phyloP scores from a whole-genome alignment of 2,329 filamentous ascomycete species.

The Tolypocladium sp. region DNA sequence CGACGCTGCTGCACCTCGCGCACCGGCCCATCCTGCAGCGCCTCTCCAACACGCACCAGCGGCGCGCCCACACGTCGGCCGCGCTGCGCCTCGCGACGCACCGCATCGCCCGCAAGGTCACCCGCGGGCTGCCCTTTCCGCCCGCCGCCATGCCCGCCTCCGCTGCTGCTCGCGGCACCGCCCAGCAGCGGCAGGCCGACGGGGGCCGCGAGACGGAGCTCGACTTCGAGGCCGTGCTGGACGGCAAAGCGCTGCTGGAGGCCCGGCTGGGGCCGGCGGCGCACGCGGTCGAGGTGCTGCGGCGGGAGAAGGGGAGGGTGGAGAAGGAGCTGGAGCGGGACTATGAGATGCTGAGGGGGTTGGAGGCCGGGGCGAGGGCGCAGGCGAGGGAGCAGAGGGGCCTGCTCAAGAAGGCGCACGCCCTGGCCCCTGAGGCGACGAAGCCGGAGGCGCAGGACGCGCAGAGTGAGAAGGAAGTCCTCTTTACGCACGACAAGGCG shows the following conservation, averaged over 20 bases:
- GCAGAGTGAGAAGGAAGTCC: conserved; percentile 1
- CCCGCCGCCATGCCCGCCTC: conserved; percentile 29
- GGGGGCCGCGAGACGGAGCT: conserved; percentile 49
- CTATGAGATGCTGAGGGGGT: conserved; percentile 36
- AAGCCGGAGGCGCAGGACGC: conserved; percentile 2
- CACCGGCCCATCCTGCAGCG: conserved; percentile 54
- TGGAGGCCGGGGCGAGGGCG: conserved; percentile 48
- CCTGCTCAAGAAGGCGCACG: conserved; percentile 38
- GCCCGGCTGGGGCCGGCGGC: conserved; percentile 50
- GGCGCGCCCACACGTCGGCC: conserved; percentile 43
- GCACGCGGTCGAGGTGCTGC: conserved; percentile 53
- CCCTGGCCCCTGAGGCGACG: conserved; percentile 31
- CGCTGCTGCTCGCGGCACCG: conserved; percentile 7
- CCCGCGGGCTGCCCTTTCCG: conserved; percentile 57
- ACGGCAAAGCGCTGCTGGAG: conserved; percentile 48
- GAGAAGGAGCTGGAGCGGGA: conserved; percentile 47
- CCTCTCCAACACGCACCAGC: conserved; percentile 36
- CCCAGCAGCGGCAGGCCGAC: conserved; percentile 18
- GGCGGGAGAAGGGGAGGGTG: conserved; percentile 46
- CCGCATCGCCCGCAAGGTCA: conserved; percentile 48
- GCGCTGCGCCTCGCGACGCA: conserved; percentile 40
- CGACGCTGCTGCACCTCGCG: conserved; percentile 45
- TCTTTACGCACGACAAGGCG: conserved; percentile 2
- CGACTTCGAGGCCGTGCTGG: conserved; percentile 55
- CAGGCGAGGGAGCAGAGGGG: conserved; percentile 44